A percentile compares a stretch with the other conserved stretches of the same genome.
Evolutionary conservation across 345 rosid genomes (phyloP).

Genomic region (Isatis tinctoria): DNA sequence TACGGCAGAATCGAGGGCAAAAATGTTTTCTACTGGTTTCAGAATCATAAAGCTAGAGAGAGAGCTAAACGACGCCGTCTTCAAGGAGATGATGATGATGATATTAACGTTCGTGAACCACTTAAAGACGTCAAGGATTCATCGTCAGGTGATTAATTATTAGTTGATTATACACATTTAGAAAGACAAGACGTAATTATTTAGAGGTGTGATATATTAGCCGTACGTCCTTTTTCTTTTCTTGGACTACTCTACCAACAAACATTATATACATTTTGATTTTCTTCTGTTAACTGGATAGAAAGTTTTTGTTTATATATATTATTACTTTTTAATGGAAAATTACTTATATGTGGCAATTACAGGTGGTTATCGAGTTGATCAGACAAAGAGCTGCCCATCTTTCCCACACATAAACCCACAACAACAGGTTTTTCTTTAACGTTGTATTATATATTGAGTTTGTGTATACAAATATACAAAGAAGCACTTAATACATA

Average conservation of each 20-base stretch:
- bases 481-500: background rate
- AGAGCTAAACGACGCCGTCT: constrained; percentile 55
- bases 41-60: constrained; percentile 72
- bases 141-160: constrained; percentile 2
- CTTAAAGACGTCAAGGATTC: constrained; percentile 15
- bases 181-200: background rate
- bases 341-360: background rate
- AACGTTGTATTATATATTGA: background rate
- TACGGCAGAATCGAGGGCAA: constrained; percentile 74
- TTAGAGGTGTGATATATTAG: background rate
- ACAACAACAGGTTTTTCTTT: constrained; percentile 35
- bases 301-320: background rate
- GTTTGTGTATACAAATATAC: constrained; percentile 1
- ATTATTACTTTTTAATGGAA: background rate
- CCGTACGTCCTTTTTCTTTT: background rate
- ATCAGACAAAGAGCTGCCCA: constrained; percentile 39
- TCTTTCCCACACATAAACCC: constrained; percentile 24
- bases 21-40: constrained; percentile 83
- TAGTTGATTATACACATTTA: background rate
- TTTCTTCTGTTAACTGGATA: background rate
- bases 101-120: constrained; percentile 14
- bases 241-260: too few species aligned
- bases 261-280: background rate
- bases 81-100: constrained; percentile 13
- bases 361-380: constrained; percentile 33